These are phyloP conservation scores for Linderniella brevidens DNA, from an alignment of 257 asterid genomes.

Conservation along the genomic window DNA sequence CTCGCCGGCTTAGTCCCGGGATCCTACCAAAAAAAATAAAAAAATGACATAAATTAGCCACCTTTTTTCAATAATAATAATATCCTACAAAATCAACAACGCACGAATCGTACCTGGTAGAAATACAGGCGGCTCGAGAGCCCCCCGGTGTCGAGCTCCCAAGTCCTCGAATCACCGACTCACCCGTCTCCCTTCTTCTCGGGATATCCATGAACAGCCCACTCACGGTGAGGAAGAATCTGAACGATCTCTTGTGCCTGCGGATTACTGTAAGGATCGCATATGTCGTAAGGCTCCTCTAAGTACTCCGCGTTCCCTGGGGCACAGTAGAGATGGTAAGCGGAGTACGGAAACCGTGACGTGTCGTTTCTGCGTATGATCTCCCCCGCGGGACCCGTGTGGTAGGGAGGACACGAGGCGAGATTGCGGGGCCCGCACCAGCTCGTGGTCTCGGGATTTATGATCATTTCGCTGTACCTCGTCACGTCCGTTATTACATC, in stretches of 20 bases:
- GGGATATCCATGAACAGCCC: conserved; percentile 79
- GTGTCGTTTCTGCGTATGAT: conserved; percentile 41
- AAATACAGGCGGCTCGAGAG: conserved; percentile 60
- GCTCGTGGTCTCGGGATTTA: conserved; percentile 61
- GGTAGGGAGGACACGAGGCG: conserved; percentile 70
- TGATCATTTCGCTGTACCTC: conserved; percentile 77
- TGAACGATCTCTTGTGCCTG: conserved; percentile 84
- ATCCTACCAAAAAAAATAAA: conserved; percentile 25
- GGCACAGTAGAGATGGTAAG: conserved; percentile 78
- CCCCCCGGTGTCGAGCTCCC: conserved; percentile 70
- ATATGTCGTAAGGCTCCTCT: conserved; percentile 59
- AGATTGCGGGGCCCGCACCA: conserved; percentile 69
- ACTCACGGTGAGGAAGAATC: conserved; percentile 79
- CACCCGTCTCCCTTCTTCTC: conserved; percentile 64
- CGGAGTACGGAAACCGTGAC: conserved; percentile 55
- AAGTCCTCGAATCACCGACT: conserved; percentile 59
- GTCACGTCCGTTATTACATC: conserved; percentile 69
- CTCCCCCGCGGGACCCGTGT: conserved; percentile 40
- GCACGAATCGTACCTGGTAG: conserved; percentile 57
- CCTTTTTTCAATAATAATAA: neutral
- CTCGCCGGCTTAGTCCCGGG: conserved; percentile 71
- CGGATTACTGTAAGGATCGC: conserved; percentile 85
- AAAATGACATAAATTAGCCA: neutral
- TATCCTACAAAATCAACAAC: no score
- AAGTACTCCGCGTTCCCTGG: conserved; percentile 60